Conservation (phyloP, 2,329 filamentous ascomycete species). For the Aspergillus terreus region DNA sequence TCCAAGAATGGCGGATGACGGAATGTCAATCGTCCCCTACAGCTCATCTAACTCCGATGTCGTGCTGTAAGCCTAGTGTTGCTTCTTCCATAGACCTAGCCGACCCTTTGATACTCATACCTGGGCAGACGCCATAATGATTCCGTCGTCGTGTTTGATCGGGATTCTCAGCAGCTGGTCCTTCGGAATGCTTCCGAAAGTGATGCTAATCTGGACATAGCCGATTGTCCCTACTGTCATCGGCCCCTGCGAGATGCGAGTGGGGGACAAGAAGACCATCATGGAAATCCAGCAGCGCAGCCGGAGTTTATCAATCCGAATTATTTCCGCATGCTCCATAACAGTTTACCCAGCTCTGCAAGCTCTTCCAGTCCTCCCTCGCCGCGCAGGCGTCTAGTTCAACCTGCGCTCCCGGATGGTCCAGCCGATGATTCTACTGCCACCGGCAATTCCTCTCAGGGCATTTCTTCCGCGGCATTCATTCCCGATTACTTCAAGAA, state of each 20-base stretch:
- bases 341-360: slow-evolving; percentile 51
- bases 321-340: slow-evolving; percentile 90
- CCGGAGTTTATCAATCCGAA: slow-evolving; percentile 80
- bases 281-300: slow-evolving; percentile 29
- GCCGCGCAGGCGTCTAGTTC: slow-evolving; percentile 46
- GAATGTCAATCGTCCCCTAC: slow-evolving; percentile 44
- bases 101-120: slow-evolving; percentile 11
- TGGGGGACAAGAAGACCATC: slow-evolving; percentile 29
- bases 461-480: slow-evolving; percentile 83
- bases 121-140: slow-evolving; percentile 76
- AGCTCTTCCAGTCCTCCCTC: slow-evolving; percentile 45
- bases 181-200: slow-evolving; percentile 60
- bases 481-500: slow-evolving; percentile 88
- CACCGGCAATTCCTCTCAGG: slow-evolving; percentile 52
- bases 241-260: slow-evolving; percentile 61
- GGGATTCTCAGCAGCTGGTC: slow-evolving; percentile 76
- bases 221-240: slow-evolving; percentile 88
- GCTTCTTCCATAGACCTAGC: neutral
- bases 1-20: slow-evolving; percentile 32
- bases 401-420: slow-evolving; percentile 43
- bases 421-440: slow-evolving; percentile 50
- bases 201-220: slow-evolving; percentile 51
- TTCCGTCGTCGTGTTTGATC: slow-evolving; percentile 88
- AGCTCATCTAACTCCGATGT: slow-evolving; percentile 41
- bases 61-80: slow-evolving; percentile 37